phyloP scores from a whole-genome alignment of 495 filamentous ascomycete genomes.

The Aspergillus wentii region DNA sequence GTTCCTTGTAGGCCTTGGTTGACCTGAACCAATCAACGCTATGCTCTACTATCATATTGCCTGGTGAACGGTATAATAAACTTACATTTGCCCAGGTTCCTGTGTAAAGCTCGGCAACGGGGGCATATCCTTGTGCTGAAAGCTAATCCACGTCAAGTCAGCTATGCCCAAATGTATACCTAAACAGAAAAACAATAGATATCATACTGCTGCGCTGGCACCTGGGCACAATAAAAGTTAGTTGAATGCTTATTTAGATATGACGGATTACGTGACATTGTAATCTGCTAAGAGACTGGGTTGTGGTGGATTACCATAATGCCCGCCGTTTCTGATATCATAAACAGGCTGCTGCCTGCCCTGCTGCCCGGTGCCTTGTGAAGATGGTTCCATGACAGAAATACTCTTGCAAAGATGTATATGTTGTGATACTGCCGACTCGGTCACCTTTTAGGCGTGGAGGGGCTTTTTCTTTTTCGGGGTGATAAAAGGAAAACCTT shows the following conservation, averaged over 20 bases:
- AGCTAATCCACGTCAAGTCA: slow-evolving; percentile 42
- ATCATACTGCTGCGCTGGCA: slow-evolving; percentile 74
- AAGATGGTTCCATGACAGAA: slow-evolving; percentile 51
- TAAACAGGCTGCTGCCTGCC: slow-evolving; percentile 63
- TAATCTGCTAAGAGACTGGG: not conserved
- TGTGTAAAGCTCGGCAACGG: slow-evolving; percentile 80
- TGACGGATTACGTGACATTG: not conserved
- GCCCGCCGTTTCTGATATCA: slow-evolving; percentile 75
- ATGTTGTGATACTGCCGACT: too few species aligned
- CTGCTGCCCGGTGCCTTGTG: slow-evolving; percentile 50
- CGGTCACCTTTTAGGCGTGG: too few species aligned
- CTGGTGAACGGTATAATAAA: too few species aligned
- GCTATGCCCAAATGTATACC: slow-evolving; percentile 1
- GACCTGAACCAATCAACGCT: slow-evolving; percentile 50
- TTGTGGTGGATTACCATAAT: slow-evolving; percentile 69
- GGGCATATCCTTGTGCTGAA: slow-evolving; percentile 72
- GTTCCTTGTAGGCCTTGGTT: slow-evolving; percentile 91
- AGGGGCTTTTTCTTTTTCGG: too few species aligned
- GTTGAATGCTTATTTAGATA: too few species aligned
- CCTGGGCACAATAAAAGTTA: too few species aligned
- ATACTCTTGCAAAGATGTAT: too few species aligned
- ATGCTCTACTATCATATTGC: slow-evolving; percentile 8
- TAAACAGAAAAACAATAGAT: not conserved
- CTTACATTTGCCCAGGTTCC: slow-evolving; percentile 93
- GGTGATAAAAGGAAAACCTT: too few species aligned